A percentile compares a stretch with the other conserved stretches of the same genome.
Conservation (phyloP, 2,329 filamentous ascomycete species). For the Kalmusia sp. region DNA sequence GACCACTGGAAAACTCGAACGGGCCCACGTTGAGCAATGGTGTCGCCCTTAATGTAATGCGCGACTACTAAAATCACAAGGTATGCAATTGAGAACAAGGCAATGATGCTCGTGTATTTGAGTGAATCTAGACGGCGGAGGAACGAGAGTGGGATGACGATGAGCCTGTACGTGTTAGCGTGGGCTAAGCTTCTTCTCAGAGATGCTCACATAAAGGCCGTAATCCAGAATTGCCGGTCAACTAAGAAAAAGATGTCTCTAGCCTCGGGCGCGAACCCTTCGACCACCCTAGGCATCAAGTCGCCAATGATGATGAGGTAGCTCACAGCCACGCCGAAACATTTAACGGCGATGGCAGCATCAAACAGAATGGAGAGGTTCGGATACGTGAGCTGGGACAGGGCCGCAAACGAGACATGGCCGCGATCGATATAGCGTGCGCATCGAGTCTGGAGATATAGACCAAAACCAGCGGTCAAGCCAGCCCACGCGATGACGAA, state of each 20-base stretch:
- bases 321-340: conserved; percentile 95
- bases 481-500: conserved; percentile 92
- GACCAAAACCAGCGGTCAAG: conserved; percentile 84
- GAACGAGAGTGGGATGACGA: conserved; percentile 94
- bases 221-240: conserved; percentile 96
- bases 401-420: conserved; percentile 89
- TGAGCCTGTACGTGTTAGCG: conserved; percentile 63
- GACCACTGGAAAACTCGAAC: conserved; percentile 81
- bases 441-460: conserved; percentile 94
- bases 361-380: conserved; percentile 96
- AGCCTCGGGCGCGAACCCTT: conserved; percentile 74
- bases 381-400: conserved; percentile 95
- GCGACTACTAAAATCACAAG: conserved; percentile 92
- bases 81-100: conserved; percentile 91
- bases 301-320: conserved; percentile 99
- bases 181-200: neutral
- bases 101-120: conserved; percentile 95
- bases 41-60: conserved; percentile 83
- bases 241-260: conserved; percentile 75
- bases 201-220: conserved; percentile 80
- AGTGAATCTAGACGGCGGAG: conserved; percentile 89
- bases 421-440: conserved; percentile 92
- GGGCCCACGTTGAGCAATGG: conserved; percentile 73
- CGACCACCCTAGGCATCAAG: conserved; percentile 92
- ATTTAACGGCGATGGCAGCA: conserved; percentile 94